Conservation (phyloP, 1,139 yeast genomes). For the Pichia sp. region DNA sequence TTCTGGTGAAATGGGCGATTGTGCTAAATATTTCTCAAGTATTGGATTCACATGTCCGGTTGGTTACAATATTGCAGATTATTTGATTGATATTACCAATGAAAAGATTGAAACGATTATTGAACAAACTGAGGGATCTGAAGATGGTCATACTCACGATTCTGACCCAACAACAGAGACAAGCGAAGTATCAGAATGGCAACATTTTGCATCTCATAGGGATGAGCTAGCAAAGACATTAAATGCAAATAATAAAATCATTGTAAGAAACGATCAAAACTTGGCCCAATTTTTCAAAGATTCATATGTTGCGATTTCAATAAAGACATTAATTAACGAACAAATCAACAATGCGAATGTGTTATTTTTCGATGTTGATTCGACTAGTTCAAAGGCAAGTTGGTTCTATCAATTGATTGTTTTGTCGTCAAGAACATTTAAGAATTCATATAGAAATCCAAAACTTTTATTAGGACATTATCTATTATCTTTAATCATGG, state of each 20-base stretch:
- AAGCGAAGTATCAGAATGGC: conserved; percentile 82
- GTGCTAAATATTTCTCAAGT: conserved; percentile 69
- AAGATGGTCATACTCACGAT: conserved; percentile 38
- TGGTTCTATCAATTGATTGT: conserved; percentile 63
- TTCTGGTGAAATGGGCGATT: conserved; percentile 76
- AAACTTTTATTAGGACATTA: conserved; percentile 81
- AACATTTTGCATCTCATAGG: conserved; percentile 81
- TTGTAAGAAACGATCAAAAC: conserved; percentile 17
- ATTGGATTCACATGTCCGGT: conserved; percentile 83
- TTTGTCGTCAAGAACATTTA: conserved; percentile 82
- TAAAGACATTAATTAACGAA: conserved; percentile 34
- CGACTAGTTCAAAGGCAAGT: conserved; percentile 48
- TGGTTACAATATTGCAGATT: conserved; percentile 94
- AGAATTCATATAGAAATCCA: conserved; percentile 90
- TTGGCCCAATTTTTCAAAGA: conserved; percentile 26
- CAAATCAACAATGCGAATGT: conserved; percentile 15
- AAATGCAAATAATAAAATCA: conserved; percentile 12
- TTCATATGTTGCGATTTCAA: conserved; percentile 29
- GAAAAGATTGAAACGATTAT: conserved; percentile 39
- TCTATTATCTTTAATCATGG: conserved; percentile 70
- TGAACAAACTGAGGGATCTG: conserved; percentile 31
- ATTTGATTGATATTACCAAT: conserved; percentile 85
- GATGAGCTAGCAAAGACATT: conserved; percentile 51
- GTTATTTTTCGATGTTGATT: conserved; percentile 37
- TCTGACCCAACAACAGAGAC: conserved; percentile 40